Conservation (phyloP, 148 eudicot genomes). For the Polygonum aviculare region DNA sequence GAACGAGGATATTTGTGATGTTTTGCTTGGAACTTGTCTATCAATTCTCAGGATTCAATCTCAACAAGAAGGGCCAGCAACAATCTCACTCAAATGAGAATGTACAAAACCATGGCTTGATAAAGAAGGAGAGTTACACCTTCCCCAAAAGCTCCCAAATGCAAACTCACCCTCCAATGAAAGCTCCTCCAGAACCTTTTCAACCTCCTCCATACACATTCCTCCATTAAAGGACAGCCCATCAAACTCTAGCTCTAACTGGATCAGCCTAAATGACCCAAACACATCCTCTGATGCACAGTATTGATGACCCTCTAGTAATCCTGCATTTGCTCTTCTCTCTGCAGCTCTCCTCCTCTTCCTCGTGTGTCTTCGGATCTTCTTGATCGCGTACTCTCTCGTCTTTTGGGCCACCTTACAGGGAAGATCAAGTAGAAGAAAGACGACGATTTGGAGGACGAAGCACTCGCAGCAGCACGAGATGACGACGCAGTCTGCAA, state of each 20-base stretch:
- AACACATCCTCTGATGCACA: neutral
- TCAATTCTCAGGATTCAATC: neutral
- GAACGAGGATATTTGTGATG: neutral
- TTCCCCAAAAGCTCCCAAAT: constrained; percentile 92
- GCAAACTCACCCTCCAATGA: constrained; percentile 61
- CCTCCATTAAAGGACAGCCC: neutral
- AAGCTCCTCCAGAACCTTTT: constrained; percentile 57
- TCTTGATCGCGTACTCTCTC: constrained; percentile 31
- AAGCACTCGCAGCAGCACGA: constrained; percentile 91
- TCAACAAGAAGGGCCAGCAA: constrained; percentile 4
- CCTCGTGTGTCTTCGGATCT: constrained; percentile 26
- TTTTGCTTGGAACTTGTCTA: neutral
- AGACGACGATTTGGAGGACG: constrained; percentile 40
- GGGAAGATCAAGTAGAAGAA: constrained; percentile 55
- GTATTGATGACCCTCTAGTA: constrained; percentile 1
- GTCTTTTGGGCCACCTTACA: constrained; percentile 33
- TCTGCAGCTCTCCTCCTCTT: neutral
- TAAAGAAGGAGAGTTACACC: neutral
- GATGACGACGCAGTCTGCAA: constrained; percentile 66
- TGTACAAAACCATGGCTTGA: constrained; percentile 22
- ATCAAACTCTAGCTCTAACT: neutral
- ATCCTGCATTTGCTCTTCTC: neutral
- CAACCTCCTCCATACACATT: constrained; percentile 54
- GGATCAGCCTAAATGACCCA: neutral
- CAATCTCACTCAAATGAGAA: constrained; percentile 35